Base-by-base conservation (phyloP, 2,329 filamentous ascomycete genomes). In the Neofusicoccum kwambonambiense region DNA sequence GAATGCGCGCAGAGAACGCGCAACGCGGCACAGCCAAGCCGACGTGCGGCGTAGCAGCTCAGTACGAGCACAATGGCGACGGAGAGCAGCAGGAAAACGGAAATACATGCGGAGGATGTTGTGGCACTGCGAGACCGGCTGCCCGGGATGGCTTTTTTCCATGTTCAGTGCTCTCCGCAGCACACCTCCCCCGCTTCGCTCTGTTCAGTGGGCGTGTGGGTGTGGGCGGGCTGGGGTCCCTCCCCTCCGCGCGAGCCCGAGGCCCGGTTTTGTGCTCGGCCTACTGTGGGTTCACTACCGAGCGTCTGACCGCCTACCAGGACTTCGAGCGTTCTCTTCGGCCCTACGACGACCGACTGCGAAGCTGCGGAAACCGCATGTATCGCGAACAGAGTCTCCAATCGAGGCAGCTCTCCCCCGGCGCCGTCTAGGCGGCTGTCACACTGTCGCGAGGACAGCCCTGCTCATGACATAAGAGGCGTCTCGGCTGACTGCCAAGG, bases 391-490 rank as follows among this genome's bases (percentile, higher is more conserved):
- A 35, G 12, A 35, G 4, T 22, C n/a, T 39, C 35, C 17, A n/a
- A 27, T 27, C 37, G 37, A 41, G 52, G 54, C 54, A 58, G 22
- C 41, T 35, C 54, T 15, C 44, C 12, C 51, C 11, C 11, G 19
- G 51, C 37, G 22, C 37, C 7, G 37, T 34, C 52, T 57, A 17
- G 41, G 56, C 54, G 15, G 41, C 54, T 58, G 54, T 45, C 54
- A 58, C 19, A 57, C 15, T 7, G 13, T 34, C 15, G 39, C 22
- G 39, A 44, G 13, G 22, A 34, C 41, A 37, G 56, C 41, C 41
- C 31, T 60, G 56, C 31, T 8, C 56, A 60, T 60, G 56, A 60
- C 56, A 45, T 47, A 47, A 47, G 56, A 44, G 56, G 56, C 56
- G 56, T 15, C 35, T 60, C 56, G 56, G 56, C 56, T 60, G 41